Evolutionary conservation across 148 eudicot species (phyloP).

Genomic region (Drosera capensis): DNA sequence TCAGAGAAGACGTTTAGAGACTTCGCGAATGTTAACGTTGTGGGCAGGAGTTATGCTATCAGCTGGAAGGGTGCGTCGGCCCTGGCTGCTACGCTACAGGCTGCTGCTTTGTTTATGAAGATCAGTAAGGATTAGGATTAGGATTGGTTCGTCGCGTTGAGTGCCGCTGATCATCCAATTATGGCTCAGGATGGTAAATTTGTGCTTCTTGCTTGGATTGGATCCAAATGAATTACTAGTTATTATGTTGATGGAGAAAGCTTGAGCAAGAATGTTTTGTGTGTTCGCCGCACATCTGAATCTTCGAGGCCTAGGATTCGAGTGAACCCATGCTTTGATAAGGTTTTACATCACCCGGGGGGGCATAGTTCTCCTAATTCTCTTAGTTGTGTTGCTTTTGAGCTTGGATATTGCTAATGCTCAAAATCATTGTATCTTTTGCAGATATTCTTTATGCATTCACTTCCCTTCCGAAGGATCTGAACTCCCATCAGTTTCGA

Average conservation of each 20-base stretch:
- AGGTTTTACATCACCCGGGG: too few species aligned
- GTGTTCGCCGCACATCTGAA: too few species aligned
- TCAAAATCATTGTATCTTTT: not conserved
- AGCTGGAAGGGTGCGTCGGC: conserved; percentile 17
- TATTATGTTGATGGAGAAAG: not conserved
- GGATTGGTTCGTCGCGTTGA: conserved; percentile 27
- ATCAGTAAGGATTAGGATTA: conserved; percentile 11
- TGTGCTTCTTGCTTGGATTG: not conserved
- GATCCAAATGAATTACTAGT: not conserved
- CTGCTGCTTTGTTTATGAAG: conserved; percentile 24
- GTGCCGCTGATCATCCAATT: conserved; percentile 25
- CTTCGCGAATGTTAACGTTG: conserved; percentile 22
- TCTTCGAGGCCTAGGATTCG: too few species aligned
- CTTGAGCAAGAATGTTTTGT: too few species aligned
- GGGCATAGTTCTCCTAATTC: too few species aligned
- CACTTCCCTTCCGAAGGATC: conserved; percentile 18
- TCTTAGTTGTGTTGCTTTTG: too few species aligned
- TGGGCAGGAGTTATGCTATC: conserved; percentile 15
- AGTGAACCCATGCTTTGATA: too few species aligned
- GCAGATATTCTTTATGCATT: conserved; percentile 34
- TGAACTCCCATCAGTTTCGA: conserved; percentile 15
- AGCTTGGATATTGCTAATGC: too few species aligned
- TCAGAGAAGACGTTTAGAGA: conserved; percentile 12
- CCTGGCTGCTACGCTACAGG: conserved; percentile 22
- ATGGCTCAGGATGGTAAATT: conserved; percentile 25